Base-by-base conservation (phyloP, 1,139 yeast genomes). In the Scheffersomyces lignicola region DNA sequence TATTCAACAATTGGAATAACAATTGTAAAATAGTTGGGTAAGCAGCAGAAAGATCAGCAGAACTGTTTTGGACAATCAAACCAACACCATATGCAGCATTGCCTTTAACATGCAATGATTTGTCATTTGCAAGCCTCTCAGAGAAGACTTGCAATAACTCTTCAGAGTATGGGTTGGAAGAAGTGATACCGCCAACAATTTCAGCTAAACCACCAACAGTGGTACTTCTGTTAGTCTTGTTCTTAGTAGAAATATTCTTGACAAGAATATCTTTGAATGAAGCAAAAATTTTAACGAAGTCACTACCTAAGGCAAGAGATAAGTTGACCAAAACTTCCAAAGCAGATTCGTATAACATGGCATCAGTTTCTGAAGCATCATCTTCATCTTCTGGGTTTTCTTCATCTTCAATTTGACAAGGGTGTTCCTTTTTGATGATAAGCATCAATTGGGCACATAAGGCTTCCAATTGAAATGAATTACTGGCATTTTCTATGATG, bases 81-180 rank as follows among this genome's bases (percentile, higher is more conserved):
- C 98, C 99, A 47, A 87, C 78, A 71, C 97, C 98, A 56, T 88
- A 92, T 12, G 97, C 97, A 38, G 97, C 94, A 52, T 89, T 87
- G 49, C 96, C 92, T 65, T 92, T 83, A 38, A 89, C 97, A 57
- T 89, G 96, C 48, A 85, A 73, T 18, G 94, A 83, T 51, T 80
- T 76, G 61, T 92, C 98, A 45, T 75, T 73, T 42, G 82, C 69
- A 44, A 92, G 73, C 49, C 85, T 81, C 42, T 77, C 75, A 37
- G 76, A 69, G 54, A 92, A 81, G 17, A 83, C 69, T 55, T 81
- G 78, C 52, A 89, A 66, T 51, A 92, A 70, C 48, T 84, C 87
- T 45, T 78, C 77, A 33, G 83, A 66, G 64, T 69, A 82, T 42
- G 86, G 85, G 51, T 87, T 80, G 44, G 77, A 61, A 26, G 71